Evolutionary conservation across 2,329 filamentous ascomycete species (phyloP).

Genomic region (Lachnellula hyalina): DNA sequence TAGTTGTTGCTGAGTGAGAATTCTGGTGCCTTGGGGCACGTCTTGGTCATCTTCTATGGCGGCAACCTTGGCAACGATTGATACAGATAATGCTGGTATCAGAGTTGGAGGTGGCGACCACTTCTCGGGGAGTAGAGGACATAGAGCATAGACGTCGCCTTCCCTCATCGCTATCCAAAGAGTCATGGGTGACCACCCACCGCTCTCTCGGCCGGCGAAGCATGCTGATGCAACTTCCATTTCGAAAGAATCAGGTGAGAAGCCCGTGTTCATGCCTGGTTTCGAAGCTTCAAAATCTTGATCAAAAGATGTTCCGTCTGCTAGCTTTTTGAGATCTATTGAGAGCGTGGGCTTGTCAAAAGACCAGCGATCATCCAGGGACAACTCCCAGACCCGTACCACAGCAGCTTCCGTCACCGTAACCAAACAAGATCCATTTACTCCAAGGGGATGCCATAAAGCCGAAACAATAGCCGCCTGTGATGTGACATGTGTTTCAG

Average conservation of each 20-base stretch:
- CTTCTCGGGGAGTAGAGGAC: slow-evolving; percentile 78
- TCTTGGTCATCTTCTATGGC: slow-evolving; percentile 55
- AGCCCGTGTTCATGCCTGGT: slow-evolving; percentile 70
- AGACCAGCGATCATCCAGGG: slow-evolving; percentile 75
- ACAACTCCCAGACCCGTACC: slow-evolving; percentile 86
- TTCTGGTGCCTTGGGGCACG: slow-evolving; percentile 47
- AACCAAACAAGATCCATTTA: slow-evolving; percentile 74
- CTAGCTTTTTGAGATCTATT: slow-evolving; percentile 83
- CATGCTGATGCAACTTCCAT: slow-evolving; percentile 90
- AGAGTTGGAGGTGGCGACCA: slow-evolving; percentile 76
- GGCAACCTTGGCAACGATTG: slow-evolving; percentile 69
- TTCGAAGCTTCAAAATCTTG: slow-evolving; percentile 77
- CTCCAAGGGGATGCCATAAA: slow-evolving; percentile 88
- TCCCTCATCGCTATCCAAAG: slow-evolving; percentile 94
- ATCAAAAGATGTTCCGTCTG: slow-evolving; percentile 74
- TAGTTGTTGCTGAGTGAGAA: slow-evolving; percentile 58
- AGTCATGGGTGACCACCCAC: slow-evolving; percentile 94
- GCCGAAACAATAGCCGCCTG: slow-evolving; percentile 74
- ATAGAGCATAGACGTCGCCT: slow-evolving; percentile 89
- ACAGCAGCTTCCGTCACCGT: slow-evolving; percentile 86
- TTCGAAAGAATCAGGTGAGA: slow-evolving; percentile 83
- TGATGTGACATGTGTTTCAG: slow-evolving; percentile 84
- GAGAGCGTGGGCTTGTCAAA: slow-evolving; percentile 80
- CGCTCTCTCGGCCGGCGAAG: slow-evolving; percentile 62
- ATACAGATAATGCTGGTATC: slow-evolving; percentile 76